Conservation (phyloP, 495 filamentous ascomycete species). For the Penicillium egyptiacum region DNA sequence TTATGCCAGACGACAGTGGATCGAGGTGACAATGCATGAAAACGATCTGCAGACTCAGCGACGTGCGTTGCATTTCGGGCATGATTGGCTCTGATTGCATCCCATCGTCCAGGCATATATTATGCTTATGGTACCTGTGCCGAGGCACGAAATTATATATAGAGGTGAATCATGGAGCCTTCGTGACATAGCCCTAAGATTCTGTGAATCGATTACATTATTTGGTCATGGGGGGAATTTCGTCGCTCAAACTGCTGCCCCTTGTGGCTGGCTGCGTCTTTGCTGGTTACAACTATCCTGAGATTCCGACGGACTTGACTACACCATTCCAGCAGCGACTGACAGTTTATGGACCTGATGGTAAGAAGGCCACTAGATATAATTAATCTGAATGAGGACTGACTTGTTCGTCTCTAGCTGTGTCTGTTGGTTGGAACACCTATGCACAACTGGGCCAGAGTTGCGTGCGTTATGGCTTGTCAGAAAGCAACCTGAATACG, state of each 20-base stretch:
- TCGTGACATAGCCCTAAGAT: neutral
- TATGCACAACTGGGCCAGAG: conserved; percentile 36
- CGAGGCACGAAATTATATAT: neutral
- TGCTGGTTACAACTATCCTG: conserved; percentile 50
- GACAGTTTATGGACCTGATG: conserved; percentile 53
- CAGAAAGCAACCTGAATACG: conserved; percentile 26
- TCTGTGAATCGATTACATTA: neutral
- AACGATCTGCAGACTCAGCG: neutral
- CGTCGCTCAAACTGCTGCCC: conserved; percentile 34
- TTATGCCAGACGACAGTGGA: neutral
- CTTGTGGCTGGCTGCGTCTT: conserved; percentile 39
- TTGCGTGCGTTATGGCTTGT: conserved; percentile 48
- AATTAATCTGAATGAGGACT: neutral
- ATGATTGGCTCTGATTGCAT: conserved; percentile 3
- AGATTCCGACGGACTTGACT: conserved; percentile 53
- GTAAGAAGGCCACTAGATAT: conserved; percentile 33
- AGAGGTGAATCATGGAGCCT: neutral
- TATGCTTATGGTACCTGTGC: neutral
- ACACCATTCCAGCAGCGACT: conserved; percentile 60
- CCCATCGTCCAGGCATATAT: neutral
- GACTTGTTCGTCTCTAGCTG: conserved; percentile 32
- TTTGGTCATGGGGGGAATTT: conserved; percentile 20
- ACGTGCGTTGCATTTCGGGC: neutral
- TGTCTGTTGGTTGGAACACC: conserved; percentile 60
- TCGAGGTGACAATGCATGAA: neutral